Evolutionary conservation across 768 basidiomycete species (phyloP), one percentile per base, ranked within the genome.

Genomic region (Pholiota molesta): DNA sequence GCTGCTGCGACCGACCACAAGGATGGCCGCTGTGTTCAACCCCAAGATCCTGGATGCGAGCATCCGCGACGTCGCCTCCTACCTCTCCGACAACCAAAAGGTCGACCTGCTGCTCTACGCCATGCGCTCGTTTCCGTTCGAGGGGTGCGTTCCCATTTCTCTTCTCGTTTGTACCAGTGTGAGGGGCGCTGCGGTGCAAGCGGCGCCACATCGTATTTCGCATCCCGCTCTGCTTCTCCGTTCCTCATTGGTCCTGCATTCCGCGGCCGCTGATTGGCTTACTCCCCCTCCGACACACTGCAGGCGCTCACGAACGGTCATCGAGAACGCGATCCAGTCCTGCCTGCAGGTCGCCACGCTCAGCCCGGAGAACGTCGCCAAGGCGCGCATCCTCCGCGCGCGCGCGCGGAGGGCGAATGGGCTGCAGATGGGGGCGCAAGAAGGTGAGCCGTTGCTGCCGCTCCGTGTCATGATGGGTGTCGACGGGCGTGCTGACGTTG

Each of bases 281-380:
- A 2, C 29, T 21, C 53, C 28, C 55, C 23, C 53, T 44, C 42
- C 49, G 49, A 28, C 53, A 13, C 13, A 35, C 51, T n/a, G n/a
- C n/a, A 83, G 81, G 31, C 84, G 82, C 54, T 85, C 82, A 72
- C 84, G 84, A 74, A 81, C 81, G 10, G 78, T 85, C 67, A 83
- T 90, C 75, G 89, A 91, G 77, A 91, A 90, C 71, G 88, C 87
- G 52, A 86, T 89, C 61, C 87, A 89, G 72, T 89, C 88, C 4
- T 86, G 87, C 65, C 77, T 91, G 44, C 81, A 84, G 64, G 80
- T 90, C 54, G 77, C 81, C 17, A 82, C 82, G 10, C 75, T 86
- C 45, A 77, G 81, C 42, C 72, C 82, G 10, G 77, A 80, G 68
- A 84, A 80, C 55, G 73, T 83, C 9, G 83, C 86, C 21, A 84